Base-by-base conservation (phyloP, 108 stramenopile genomes). In the Discostella pseudostelligera region DNA sequence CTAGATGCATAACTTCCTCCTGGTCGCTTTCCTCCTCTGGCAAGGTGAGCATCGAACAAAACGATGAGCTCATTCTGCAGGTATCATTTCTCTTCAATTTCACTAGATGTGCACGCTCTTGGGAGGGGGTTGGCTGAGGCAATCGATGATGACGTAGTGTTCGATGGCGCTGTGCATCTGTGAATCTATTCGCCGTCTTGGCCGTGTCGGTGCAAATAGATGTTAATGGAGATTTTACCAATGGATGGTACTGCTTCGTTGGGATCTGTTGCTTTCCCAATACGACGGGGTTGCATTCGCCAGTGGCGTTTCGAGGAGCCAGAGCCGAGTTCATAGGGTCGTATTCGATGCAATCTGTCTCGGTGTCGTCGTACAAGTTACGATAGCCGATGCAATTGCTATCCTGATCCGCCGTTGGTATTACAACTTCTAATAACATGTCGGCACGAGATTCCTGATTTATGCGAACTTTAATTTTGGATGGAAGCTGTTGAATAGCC, bases 101-200 rank as follows among this genome's bases (percentile, higher is more conserved):
- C 2, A 3, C 9, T 32, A 62, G 37, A 59, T 66, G 72, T 6
- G 46, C 37, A 39, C 47, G 43, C 48, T 73, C 72, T 66, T 73
- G 65, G 8, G 58, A 60, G 9, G 59, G 46, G 8, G 72, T 59
- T 3, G 72, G 72, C 19, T 73, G 72, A 4, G 58, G 16, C 14
- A 73, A 25, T 28, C 39, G 65, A 37, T 66, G 72, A 50, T 73
- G 72, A 13, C 65, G 59, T 19, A 73, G 65, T 3, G 72, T 73
- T 22, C 72, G 64, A 59, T 47, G 10, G 24, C 58, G 58, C 53
- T 69, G 59, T 3, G 58, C 49, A 14, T 69, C 50, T 17, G 59
- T 42, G 59, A 59, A 69, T 60, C 59, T 39, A 25, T 69, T 73
- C 19, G 43, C 72, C 13, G 46, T 17, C 20, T 47, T 47, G 20